phyloP scores from a whole-genome alignment of 2,329 filamentous ascomycete species.

The Fusarium odoratissimum region DNA sequence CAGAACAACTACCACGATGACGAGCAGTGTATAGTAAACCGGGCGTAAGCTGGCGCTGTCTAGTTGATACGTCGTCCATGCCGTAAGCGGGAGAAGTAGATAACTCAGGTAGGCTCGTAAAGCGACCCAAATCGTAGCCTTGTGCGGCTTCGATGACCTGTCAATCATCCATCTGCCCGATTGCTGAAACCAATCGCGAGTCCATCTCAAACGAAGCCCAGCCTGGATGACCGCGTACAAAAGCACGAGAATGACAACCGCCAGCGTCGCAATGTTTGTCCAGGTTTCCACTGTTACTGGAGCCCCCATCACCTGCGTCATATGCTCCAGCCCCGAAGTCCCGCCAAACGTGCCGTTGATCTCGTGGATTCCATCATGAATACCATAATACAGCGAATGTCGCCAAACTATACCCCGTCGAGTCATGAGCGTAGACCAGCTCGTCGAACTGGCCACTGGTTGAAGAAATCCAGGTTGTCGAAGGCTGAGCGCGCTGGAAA shows the following conservation, averaged over 20 bases:
- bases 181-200: constrained; percentile 57
- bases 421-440: constrained; percentile 77
- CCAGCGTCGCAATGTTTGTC: constrained; percentile 74
- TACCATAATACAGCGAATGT: constrained; percentile 42
- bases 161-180: constrained; percentile 44
- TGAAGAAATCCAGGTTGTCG: constrained; percentile 80
- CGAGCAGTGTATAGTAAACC: constrained; percentile 50
- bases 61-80: constrained; percentile 79
- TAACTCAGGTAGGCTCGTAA: constrained; percentile 80
- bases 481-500: constrained; percentile 76
- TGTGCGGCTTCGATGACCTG: constrained; percentile 47
- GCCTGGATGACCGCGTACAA: constrained; percentile 67
- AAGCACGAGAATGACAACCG: constrained; percentile 68
- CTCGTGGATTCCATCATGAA: constrained; percentile 70
- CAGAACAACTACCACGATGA: constrained; percentile 32
- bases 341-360: constrained; percentile 71
- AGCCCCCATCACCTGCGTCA: constrained; percentile 77
- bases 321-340: constrained; percentile 68
- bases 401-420: constrained; percentile 44
- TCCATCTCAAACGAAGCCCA: constrained; percentile 29
- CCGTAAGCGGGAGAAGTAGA: constrained; percentile 77
- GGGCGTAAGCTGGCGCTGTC: constrained; percentile 31
- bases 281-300: constrained; percentile 71
- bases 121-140: constrained; percentile 57
- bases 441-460: constrained; percentile 73